phyloP scores from a whole-genome alignment of 257 asterid species.

The Gardenia jasminoides region DNA sequence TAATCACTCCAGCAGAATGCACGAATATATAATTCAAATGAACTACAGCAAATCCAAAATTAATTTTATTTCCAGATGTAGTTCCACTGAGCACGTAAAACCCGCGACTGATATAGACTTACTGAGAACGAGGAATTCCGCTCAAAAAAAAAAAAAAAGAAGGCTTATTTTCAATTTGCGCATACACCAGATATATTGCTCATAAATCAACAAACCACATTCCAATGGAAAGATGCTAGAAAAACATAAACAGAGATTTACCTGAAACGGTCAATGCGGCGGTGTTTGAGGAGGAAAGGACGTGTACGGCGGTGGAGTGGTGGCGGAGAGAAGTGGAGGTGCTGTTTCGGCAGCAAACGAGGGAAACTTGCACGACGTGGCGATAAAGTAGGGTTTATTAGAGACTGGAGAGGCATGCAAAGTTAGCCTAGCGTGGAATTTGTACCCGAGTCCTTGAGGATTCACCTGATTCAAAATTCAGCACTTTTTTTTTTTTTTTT shows the following conservation, averaged over 20 bases:
- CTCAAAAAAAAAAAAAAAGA: too few relatives aligned
- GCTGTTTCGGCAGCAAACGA: background rate
- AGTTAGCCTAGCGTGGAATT: background rate
- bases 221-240: too few relatives aligned
- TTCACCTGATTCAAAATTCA: background rate
- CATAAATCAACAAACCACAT: too few relatives aligned
- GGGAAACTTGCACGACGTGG: background rate
- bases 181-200: too few relatives aligned
- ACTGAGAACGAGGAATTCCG: background rate
- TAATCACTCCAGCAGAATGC: too few relatives aligned
- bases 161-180: background rate
- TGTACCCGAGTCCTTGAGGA: background rate
- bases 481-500: too few relatives aligned
- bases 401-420: background rate
- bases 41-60: background rate
- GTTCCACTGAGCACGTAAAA: background rate
- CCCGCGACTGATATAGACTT: background rate
- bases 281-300: background rate
- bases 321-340: background rate
- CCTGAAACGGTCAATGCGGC: background rate
- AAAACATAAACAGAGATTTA: background rate
- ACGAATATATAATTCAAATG: background rate
- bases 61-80: background rate
- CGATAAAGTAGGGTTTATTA: constrained; percentile 3
- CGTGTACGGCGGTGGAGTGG: background rate